phyloP scores from a whole-genome alignment of 306 rosid species.

The Trichosanthes cucumerina region DNA sequence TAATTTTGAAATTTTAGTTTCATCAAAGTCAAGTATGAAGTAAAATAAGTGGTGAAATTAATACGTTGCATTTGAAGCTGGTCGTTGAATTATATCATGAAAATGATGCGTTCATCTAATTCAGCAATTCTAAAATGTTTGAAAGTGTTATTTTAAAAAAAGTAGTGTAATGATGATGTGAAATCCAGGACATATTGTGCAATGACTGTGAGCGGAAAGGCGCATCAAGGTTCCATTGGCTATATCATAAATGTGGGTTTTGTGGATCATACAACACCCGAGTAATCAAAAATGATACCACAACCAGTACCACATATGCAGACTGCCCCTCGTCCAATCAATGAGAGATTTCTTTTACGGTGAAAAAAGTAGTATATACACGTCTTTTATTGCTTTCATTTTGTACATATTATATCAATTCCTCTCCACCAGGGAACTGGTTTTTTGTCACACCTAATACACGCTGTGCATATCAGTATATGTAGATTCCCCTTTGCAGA shows the following conservation, averaged over 20 bases:
- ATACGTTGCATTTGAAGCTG: not conserved
- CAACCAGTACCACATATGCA: constrained; percentile 17
- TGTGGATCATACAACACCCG: constrained; percentile 94
- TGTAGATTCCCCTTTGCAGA: not conserved
- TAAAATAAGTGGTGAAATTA: not conserved
- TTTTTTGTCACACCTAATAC: constrained; percentile 19
- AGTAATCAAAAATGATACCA: constrained; percentile 63
- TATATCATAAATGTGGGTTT: constrained; percentile 78
- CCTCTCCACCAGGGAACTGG: constrained; percentile 24
- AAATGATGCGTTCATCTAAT: not conserved
- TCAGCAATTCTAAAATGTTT: not conserved
- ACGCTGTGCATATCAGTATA: constrained; percentile 6
- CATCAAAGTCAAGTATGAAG: too few relatives aligned
- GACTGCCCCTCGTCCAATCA: constrained; percentile 36
- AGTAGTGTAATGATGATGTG: constrained; percentile 6
- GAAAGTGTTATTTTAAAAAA: not conserved
- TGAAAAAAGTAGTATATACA: constrained; percentile 13
- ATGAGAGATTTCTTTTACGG: constrained; percentile 9
- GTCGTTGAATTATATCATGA: too few relatives aligned
- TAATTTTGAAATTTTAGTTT: not conserved
- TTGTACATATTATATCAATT: constrained; percentile 47
- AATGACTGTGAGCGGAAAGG: constrained; percentile 86
- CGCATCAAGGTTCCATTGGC: constrained; percentile 77
- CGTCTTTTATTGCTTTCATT: constrained; percentile 11
- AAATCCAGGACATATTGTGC: constrained; percentile 80